Conservation (phyloP, 2,329 filamentous ascomycete species). For the Aureobasidium sp. region DNA sequence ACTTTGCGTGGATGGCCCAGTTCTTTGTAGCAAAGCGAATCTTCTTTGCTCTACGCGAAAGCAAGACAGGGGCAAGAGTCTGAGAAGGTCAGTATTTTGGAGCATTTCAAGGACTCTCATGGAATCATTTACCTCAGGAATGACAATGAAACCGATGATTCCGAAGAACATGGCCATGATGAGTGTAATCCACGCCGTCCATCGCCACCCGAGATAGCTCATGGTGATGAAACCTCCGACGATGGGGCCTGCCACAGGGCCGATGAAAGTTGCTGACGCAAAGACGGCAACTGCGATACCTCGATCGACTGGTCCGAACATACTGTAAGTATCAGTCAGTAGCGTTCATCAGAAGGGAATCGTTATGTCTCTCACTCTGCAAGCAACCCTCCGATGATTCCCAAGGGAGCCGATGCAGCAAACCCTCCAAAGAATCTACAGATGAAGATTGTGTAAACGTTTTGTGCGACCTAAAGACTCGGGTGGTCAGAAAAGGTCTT, state of each 20-base stretch:
- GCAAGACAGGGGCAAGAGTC: slow-evolving; percentile 52
- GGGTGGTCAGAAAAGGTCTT: neutral
- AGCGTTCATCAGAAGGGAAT: slow-evolving; percentile 10
- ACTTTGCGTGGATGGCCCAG: slow-evolving; percentile 60
- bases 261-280: slow-evolving; percentile 38
- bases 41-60: slow-evolving; percentile 54
- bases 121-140: slow-evolving; percentile 39
- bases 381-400: slow-evolving; percentile 38
- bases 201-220: slow-evolving; percentile 42
- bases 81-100: neutral
- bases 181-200: slow-evolving; percentile 50
- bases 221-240: slow-evolving; percentile 44
- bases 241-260: slow-evolving; percentile 44
- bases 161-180: slow-evolving; percentile 43
- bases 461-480: slow-evolving; percentile 33
- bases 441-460: slow-evolving; percentile 49
- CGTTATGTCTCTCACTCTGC: slow-evolving; percentile 18
- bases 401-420: slow-evolving; percentile 45
- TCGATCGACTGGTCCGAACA: slow-evolving; percentile 41
- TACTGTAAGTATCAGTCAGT: neutral
- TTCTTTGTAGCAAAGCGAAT: slow-evolving; percentile 59
- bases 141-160: slow-evolving; percentile 36
- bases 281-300: slow-evolving; percentile 41
- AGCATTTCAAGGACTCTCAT: slow-evolving; percentile 25
- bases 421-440: slow-evolving; percentile 50